phyloP scores from a whole-genome alignment of 352 stramenopile genomes.

The Globisporangium recalcitrans region DNA sequence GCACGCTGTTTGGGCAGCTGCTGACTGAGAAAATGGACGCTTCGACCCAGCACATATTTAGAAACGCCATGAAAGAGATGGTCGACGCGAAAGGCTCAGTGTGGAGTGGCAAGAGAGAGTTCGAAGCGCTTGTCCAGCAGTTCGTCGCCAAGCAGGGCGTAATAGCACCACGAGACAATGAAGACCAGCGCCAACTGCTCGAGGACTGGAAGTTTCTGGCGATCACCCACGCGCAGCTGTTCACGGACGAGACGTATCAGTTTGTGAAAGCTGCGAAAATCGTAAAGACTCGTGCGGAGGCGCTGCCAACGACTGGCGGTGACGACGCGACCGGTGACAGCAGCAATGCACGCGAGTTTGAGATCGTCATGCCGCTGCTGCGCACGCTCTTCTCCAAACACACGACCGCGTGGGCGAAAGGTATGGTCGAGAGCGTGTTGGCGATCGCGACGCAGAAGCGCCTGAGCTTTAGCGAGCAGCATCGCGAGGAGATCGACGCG shows the following conservation, averaged over 20 bases:
- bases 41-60: conserved; percentile 38
- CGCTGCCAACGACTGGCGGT: conserved; percentile 7
- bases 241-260: conserved; percentile 79
- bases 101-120: conserved; percentile 53
- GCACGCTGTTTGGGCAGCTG: conserved; percentile 45
- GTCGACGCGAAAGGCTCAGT: conserved; percentile 31
- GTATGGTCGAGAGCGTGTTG: conserved; percentile 55
- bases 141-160: conserved; percentile 33
- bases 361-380: conserved; percentile 54
- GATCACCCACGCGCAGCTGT: conserved; percentile 59
- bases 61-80: conserved; percentile 39
- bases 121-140: conserved; percentile 39
- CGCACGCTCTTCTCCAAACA: conserved; percentile 56
- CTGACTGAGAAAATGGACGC: conserved; percentile 35
- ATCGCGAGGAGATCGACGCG: conserved; percentile 49
- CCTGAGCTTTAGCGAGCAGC: conserved; percentile 38
- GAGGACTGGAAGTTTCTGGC: conserved; percentile 51
- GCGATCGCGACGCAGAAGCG: conserved; percentile 46
- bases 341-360: conserved; percentile 16
- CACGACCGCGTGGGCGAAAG: conserved; percentile 46
- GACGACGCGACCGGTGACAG: conserved; percentile 8
- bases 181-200: conserved; percentile 13
- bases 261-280: conserved; percentile 68
- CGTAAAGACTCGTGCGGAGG: conserved; percentile 49
- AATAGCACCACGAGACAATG: conserved; percentile 15